Percentiles rank a stretch among this genome's conserved stretches.
These are phyloP conservation scores for Lepidium didymum DNA, from an alignment of 345 rosid species.

Conservation along the genomic window DNA sequence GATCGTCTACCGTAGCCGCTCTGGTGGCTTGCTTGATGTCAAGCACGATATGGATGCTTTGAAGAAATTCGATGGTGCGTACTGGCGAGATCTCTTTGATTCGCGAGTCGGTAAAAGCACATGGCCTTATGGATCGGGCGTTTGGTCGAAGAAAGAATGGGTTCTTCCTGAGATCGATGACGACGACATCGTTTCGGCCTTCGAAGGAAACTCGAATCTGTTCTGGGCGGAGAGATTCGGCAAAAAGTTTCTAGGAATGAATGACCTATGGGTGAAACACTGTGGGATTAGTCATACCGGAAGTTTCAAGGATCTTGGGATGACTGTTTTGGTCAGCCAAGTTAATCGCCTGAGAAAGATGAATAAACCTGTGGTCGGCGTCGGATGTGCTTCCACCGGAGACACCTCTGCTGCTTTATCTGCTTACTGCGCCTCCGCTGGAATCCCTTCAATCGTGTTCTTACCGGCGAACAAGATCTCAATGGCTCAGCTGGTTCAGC, in stretches of 20 bases:
- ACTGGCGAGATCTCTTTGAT: slow-evolving; percentile 75
- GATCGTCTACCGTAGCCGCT: slow-evolving; percentile 76
- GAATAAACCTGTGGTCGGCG: slow-evolving; percentile 72
- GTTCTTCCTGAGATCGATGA: slow-evolving; percentile 75
- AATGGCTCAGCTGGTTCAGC: slow-evolving; percentile 90
- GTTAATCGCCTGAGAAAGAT: slow-evolving; percentile 72
- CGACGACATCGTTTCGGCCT: slow-evolving; percentile 85
- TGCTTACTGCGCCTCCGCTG: slow-evolving; percentile 84
- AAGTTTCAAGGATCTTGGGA: slow-evolving; percentile 86
- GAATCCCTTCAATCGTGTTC: slow-evolving; percentile 85
- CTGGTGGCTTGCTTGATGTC: slow-evolving; percentile 77
- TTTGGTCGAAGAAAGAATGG: slow-evolving; percentile 94
- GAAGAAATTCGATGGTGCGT: slow-evolving; percentile 55
- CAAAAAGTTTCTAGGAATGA: slow-evolving; percentile 64
- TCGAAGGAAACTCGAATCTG: slow-evolving; percentile 82
- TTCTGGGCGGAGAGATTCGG: slow-evolving; percentile 95
- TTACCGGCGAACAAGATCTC: slow-evolving; percentile 83
- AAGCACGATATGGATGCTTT: slow-evolving; percentile 76
- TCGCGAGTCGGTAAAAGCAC: slow-evolving; percentile 79
- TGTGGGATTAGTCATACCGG: slow-evolving; percentile 94
- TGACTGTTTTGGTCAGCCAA: slow-evolving; percentile 92
- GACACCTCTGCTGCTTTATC: slow-evolving; percentile 88
- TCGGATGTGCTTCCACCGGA: slow-evolving; percentile 92
- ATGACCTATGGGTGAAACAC: slow-evolving; percentile 89
- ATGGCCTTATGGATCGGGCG: slow-evolving; percentile 89